Evolutionary conservation across 2,329 filamentous ascomycete species (phyloP), one percentile per base, ranked within the genome.

Genomic region (Thelonectria rubi): DNA sequence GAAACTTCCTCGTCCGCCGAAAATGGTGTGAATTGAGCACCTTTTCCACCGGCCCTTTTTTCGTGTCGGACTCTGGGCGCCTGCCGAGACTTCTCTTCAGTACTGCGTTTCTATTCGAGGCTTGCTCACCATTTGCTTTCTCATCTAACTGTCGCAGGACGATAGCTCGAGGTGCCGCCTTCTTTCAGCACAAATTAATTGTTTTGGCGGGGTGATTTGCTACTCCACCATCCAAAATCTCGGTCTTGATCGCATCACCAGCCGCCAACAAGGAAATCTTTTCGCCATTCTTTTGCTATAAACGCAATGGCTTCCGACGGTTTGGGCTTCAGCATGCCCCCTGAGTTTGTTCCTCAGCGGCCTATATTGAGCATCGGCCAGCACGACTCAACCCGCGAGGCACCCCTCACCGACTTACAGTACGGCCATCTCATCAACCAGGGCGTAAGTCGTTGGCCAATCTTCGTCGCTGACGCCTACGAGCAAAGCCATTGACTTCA

Each of bases 301-400:
- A 49, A 56, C 56, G 34, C 40, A 54, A 75, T 75, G 74, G 63
- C 67, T 37, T 69, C 65, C 47, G 67, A 63, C 43, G 61, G 60
- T 24, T 20, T 56, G 5, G 62, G 64, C n/a, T 67, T 71, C 55
- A 63, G 60, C 24, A 68, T 68, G 65, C 34, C 68, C 46, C 72
- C 77, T 14, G 65, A 55, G 47, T 69, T 70, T 53, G 73, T 63
- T 8, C 65, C 69, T 52, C 72, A 74, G 55, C 72, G 77, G 34
- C 82, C 82, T 1, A 66, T 58, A 11, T 91, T 93, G 73, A 91
- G 89, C 71, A 82, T 93, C 68, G 90, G 91, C 59, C 89, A 93
- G 65, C 91, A 94, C 77, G 89, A 93, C 73, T 88, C 88, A 7
- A 80, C 80, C 53, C 82, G 90, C 60, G 76, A 81, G 26, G 78